Evolutionary conservation across 2,329 filamentous ascomycete species (phyloP).

Genomic region (Verticillium klebahnii): DNA sequence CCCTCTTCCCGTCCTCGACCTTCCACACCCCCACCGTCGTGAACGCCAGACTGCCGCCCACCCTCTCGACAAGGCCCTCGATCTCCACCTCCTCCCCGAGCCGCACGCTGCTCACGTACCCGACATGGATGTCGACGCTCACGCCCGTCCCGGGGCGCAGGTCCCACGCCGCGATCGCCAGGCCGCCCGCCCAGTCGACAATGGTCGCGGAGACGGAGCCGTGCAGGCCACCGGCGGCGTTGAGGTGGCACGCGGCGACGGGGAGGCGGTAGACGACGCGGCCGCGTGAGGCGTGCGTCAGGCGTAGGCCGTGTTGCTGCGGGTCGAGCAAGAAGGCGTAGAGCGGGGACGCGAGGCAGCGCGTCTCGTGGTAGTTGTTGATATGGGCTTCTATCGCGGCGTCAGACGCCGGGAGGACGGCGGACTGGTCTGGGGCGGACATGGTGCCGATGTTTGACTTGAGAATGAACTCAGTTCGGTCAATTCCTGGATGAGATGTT

Average conservation of each 20-base stretch:
- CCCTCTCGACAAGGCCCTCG: slow-evolving; percentile 59
- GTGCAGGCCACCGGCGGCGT: slow-evolving; percentile 54
- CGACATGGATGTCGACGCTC: slow-evolving; percentile 70
- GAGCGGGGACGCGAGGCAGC: slow-evolving; percentile 16
- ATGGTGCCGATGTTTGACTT: neutral
- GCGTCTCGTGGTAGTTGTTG: slow-evolving; percentile 14
- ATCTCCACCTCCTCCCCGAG: slow-evolving; percentile 66
- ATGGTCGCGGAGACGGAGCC: slow-evolving; percentile 68
- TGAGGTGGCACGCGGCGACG: slow-evolving; percentile 14
- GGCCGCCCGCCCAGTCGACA: slow-evolving; percentile 68
- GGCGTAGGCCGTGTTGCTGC: slow-evolving; percentile 7
- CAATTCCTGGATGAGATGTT: no score
- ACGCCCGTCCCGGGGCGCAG: slow-evolving; percentile 60
- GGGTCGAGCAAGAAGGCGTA: slow-evolving; percentile 16
- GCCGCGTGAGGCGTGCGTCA: slow-evolving; percentile 16
- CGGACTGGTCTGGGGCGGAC: slow-evolving; percentile 1
- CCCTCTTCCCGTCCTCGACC: slow-evolving; percentile 9
- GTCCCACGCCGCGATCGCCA: slow-evolving; percentile 66
- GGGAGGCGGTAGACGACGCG: slow-evolving; percentile 14
- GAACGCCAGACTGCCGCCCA: slow-evolving; percentile 65
- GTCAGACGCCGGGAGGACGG: slow-evolving; percentile 9
- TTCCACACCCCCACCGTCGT: slow-evolving; percentile 13
- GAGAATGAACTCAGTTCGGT: no score
- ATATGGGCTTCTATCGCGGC: slow-evolving; percentile 15
- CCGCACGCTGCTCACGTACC: slow-evolving; percentile 59